phyloP scores from a whole-genome alignment of 169 alveolate genomes.

The Cryptosporidium muris region DNA sequence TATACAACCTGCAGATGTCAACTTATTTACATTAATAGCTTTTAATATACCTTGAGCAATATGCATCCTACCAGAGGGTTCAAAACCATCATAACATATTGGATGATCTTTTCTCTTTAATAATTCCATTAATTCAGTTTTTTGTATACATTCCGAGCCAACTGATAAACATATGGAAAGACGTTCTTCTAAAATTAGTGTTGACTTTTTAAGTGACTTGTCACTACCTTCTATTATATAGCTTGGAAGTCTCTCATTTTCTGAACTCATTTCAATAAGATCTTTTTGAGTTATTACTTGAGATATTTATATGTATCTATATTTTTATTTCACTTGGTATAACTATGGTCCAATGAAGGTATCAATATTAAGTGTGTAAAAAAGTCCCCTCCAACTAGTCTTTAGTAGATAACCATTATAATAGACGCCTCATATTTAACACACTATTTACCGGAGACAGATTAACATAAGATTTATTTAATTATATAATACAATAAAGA shows the following conservation, averaged over 20 bases:
- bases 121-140: constrained; percentile 80
- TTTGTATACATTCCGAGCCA: constrained; percentile 83
- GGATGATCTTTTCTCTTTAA: constrained; percentile 82
- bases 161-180: constrained; percentile 77
- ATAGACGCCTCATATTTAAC: too few relatives aligned
- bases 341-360: background rate
- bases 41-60: constrained; percentile 97
- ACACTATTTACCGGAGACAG: too few relatives aligned
- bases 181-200: constrained; percentile 74
- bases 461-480: too few relatives aligned
- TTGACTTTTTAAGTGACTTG: constrained; percentile 43
- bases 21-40: constrained; percentile 89
- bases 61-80: constrained; percentile 99
- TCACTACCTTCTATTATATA: constrained; percentile 53
- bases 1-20: constrained; percentile 95
- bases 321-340: background rate
- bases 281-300: background rate
- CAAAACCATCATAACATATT: constrained; percentile 99
- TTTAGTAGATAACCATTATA: too few relatives aligned
- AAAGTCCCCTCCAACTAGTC: too few relatives aligned
- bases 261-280: background rate
- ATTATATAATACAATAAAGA: too few relatives aligned
- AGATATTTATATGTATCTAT: background rate
- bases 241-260: constrained; percentile 25
- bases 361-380: too few relatives aligned